Percentiles rank a stretch among this genome's conserved stretches.
Conservation (phyloP, 2,329 filamentous ascomycete genomes). For the Xylaria sp. region DNA sequence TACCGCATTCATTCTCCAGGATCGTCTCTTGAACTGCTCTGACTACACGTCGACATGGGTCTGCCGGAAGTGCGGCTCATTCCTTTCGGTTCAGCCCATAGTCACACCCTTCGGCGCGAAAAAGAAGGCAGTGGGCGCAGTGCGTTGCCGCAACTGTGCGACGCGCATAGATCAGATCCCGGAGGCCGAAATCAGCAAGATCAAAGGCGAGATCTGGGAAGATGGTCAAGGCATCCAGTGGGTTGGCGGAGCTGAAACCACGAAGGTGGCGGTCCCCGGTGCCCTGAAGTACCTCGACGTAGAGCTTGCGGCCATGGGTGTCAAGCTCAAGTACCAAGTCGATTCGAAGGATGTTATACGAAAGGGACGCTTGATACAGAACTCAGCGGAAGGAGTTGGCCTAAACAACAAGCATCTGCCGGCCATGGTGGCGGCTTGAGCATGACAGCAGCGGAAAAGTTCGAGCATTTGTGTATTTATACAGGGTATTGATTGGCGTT, state of each 20-base stretch:
- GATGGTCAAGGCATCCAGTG: slow-evolving; percentile 81
- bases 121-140: slow-evolving; percentile 61
- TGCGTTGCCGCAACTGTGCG: slow-evolving; percentile 77
- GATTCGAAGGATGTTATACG: slow-evolving; percentile 60
- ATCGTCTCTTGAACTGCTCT: slow-evolving; percentile 93
- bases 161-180: slow-evolving; percentile 52
- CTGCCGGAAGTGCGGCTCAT: slow-evolving; percentile 83
- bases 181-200: slow-evolving; percentile 49
- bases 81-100: slow-evolving; percentile 79
- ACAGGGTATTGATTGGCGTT: slow-evolving; percentile 8
- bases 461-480: not conserved
- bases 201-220: slow-evolving; percentile 79
- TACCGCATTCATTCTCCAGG: slow-evolving; percentile 88
- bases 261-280: slow-evolving; percentile 85
- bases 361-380: slow-evolving; percentile 44
- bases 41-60: slow-evolving; percentile 89
- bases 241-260: slow-evolving; percentile 85
- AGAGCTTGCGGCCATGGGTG: slow-evolving; percentile 92
- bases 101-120: slow-evolving; percentile 61
- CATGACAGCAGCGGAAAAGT: not conserved
- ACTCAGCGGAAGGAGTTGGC: slow-evolving; percentile 31
- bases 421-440: slow-evolving; percentile 25
- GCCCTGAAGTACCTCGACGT: slow-evolving; percentile 92
- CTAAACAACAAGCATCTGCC: slow-evolving; percentile 24
- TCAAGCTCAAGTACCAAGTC: slow-evolving; percentile 78